Evolutionary conservation across 768 basidiomycete genomes (phyloP).

Genomic region (Psilocybe cubensis): DNA sequence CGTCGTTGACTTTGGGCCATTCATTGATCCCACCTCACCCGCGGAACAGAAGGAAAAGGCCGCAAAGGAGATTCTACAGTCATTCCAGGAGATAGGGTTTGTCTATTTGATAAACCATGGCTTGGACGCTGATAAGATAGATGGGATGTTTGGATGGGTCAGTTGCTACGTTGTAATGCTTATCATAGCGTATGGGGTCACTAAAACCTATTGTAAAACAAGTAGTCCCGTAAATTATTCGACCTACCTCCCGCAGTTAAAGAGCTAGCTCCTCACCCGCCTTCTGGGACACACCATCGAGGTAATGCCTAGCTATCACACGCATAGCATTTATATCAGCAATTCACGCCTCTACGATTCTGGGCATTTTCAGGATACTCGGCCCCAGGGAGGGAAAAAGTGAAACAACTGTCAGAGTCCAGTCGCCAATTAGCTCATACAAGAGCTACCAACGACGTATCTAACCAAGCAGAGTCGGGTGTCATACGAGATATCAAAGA

Average conservation of each 20-base stretch:
- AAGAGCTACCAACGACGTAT: not conserved
- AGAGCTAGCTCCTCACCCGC: constrained; percentile 48
- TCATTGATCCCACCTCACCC: constrained; percentile 36
- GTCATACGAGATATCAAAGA: constrained; percentile 49
- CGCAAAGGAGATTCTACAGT: constrained; percentile 43
- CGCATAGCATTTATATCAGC: constrained; percentile 1
- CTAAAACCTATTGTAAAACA: not conserved
- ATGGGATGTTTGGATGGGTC: constrained; percentile 47
- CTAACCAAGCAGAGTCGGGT: constrained; percentile 25
- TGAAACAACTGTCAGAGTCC: constrained; percentile 29
- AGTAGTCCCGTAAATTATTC: constrained; percentile 45
- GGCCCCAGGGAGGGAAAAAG: constrained; percentile 41
- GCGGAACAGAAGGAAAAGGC: constrained; percentile 35
- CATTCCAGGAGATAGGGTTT: constrained; percentile 51
- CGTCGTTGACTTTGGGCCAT: constrained; percentile 46
- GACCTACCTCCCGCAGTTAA: constrained; percentile 40
- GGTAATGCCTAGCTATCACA: constrained; percentile 31
- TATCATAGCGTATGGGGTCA: not conserved
- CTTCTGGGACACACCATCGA: constrained; percentile 47
- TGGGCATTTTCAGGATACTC: constrained; percentile 34
- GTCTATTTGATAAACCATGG: constrained; percentile 50
- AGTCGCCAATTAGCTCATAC: constrained; percentile 21
- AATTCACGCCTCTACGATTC: not conserved
- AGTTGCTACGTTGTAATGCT: too few relatives aligned
- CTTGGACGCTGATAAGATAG: constrained; percentile 37